Conservation (phyloP, 2,329 filamentous ascomycete species). For the Beauveria caledonica region DNA sequence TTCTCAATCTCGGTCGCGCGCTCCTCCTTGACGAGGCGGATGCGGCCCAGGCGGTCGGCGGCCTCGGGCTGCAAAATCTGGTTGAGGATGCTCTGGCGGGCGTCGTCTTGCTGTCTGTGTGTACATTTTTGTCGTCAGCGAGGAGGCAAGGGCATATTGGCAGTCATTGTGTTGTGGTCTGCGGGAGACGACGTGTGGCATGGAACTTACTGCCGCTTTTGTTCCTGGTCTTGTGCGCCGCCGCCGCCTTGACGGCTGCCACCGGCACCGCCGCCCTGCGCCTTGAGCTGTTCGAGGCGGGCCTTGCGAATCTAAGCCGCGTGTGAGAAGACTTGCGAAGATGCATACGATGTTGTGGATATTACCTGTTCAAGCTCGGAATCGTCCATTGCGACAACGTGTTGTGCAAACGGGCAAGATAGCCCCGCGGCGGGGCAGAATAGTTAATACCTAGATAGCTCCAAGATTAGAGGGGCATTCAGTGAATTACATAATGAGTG, state of each 20-base stretch:
- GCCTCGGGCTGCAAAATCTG: constrained; percentile 95
- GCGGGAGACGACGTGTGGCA: too few species aligned
- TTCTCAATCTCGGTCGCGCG: constrained; percentile 89
- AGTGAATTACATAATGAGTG: neutral
- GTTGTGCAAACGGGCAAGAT: constrained; percentile 9
- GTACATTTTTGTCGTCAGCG: too few species aligned
- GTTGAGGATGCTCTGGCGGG: constrained; percentile 67
- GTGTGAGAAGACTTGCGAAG: neutral
- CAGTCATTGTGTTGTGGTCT: too few species aligned
- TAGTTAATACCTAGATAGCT: neutral
- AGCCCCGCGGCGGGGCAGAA: constrained; percentile 9
- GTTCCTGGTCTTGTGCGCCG: constrained; percentile 43
- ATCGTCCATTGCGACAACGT: constrained; percentile 30
- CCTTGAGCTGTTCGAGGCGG: constrained; percentile 86
- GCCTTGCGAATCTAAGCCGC: constrained; percentile 70
- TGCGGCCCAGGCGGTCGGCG: constrained; percentile 84
- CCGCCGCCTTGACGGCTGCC: constrained; percentile 28
- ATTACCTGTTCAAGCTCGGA: constrained; percentile 34
- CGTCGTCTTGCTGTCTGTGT: constrained; percentile 51
- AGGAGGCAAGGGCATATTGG: too few species aligned
- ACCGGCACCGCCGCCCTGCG: constrained; percentile 49
- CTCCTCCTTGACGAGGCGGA: constrained; percentile 89
- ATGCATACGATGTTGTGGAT: neutral
- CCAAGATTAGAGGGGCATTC: constrained; percentile 6
- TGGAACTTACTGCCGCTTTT: constrained; percentile 42